Conservation (phyloP, 2,329 filamentous ascomycete species). For the Emergomyces pasteurianus region DNA sequence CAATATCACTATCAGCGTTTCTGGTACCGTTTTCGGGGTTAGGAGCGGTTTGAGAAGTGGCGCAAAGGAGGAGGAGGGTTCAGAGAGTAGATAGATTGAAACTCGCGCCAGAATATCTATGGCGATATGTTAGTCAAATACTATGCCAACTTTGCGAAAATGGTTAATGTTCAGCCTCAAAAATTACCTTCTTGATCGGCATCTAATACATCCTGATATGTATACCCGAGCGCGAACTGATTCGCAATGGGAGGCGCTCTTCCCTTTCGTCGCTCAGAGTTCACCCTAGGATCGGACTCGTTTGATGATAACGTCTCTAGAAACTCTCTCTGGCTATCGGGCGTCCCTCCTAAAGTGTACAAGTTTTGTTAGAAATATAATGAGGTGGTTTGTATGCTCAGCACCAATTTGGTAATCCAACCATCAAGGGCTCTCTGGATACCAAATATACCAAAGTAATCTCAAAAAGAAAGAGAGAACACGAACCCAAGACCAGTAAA, state of each 20-base stretch:
- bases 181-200: constrained; percentile 76
- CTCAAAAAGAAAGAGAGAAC: neutral
- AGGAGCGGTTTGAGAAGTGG: constrained; percentile 74
- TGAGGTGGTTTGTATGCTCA: neutral
- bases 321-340: constrained; percentile 75
- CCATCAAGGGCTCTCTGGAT: too few species aligned
- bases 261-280: constrained; percentile 36
- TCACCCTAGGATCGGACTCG: constrained; percentile 27
- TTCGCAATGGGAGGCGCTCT: constrained; percentile 74
- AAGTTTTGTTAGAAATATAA: neutral
- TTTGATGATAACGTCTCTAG: constrained; percentile 47
- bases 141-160: neutral
- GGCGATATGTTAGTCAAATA: constrained; percentile 3
- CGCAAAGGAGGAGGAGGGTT: constrained; percentile 69
- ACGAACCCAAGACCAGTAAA: constrained; percentile 66
- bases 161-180: neutral
- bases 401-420: neutral
- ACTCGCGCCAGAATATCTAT: constrained; percentile 79
- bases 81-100: constrained; percentile 79
- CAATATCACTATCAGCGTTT: constrained; percentile 81
- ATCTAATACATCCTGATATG: constrained; percentile 88
- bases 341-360: constrained; percentile 50
- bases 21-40: constrained; percentile 69
- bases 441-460: too few species aligned
- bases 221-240: constrained; percentile 84